Evolutionary conservation across 1,284 basidiomycete species (phyloP).

Genomic region (Cryptococcus deneoformans): DNA sequence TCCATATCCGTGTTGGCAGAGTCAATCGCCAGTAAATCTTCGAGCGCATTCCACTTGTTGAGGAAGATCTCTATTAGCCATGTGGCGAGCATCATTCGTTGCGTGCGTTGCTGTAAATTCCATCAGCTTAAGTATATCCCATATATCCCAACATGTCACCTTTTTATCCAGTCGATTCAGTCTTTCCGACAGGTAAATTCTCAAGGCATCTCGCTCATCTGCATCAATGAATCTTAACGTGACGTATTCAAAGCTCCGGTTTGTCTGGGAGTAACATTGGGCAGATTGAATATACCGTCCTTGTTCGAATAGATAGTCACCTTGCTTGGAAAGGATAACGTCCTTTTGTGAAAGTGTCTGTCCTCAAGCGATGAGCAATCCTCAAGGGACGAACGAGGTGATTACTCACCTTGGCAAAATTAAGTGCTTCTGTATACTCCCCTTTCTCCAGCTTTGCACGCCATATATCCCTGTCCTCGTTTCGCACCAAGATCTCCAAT

Average conservation of each 20-base stretch:
- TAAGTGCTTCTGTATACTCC: slow-evolving; percentile 70
- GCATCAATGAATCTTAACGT: slow-evolving; percentile 85
- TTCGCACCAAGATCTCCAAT: slow-evolving; percentile 80
- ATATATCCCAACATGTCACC: slow-evolving; percentile 52
- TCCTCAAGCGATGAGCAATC: background rate
- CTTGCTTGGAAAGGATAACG: slow-evolving; percentile 78
- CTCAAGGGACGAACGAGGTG: background rate
- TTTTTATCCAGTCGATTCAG: slow-evolving; percentile 77
- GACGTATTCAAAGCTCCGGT: slow-evolving; percentile 88
- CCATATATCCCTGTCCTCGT: slow-evolving; percentile 96
- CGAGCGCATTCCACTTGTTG: slow-evolving; percentile 92
- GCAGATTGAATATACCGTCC: slow-evolving; percentile 87
- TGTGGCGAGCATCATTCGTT: slow-evolving; percentile 96
- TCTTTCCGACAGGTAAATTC: slow-evolving; percentile 84
- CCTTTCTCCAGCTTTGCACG: slow-evolving; percentile 78
- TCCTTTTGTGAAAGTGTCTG: slow-evolving; percentile 80
- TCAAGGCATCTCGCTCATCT: slow-evolving; percentile 85
- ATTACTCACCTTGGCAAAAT: slow-evolving; percentile 68
- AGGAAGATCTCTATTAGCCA: slow-evolving; percentile 99
- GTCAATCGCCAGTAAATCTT: slow-evolving; percentile 70
- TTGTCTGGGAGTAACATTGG: slow-evolving; percentile 85
- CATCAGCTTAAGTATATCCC: background rate
- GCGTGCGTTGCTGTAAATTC: slow-evolving; percentile 70
- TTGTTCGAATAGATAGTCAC: slow-evolving; percentile 75
- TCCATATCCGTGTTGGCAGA: slow-evolving; percentile 80